Percentiles rank a stretch among this genome's conserved stretches.
Conservation (phyloP, 306 rosid species). For the Cicer yamashitae region DNA sequence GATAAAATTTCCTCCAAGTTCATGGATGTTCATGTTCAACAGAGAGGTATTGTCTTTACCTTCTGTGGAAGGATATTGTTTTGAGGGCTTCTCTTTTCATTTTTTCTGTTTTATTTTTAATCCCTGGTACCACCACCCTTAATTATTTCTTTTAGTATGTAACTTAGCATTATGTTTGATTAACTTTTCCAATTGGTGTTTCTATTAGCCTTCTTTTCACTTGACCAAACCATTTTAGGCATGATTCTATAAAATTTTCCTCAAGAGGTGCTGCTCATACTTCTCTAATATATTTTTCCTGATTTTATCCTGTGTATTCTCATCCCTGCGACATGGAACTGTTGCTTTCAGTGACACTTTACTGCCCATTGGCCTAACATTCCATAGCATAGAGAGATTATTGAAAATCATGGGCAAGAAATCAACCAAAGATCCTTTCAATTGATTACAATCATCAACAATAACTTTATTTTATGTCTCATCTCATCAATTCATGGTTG, state of each 20-base stretch:
- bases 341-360: conserved; percentile 16
- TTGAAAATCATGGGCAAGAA: conserved; percentile 28
- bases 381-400: not conserved
- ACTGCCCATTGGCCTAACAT: conserved; percentile 17
- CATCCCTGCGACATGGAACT: conserved; percentile 6
- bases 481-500: conserved; percentile 28
- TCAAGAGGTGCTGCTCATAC: conserved; percentile 15
- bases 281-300: not conserved
- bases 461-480: not conserved
- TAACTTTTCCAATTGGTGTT: not conserved
- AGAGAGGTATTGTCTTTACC: conserved; percentile 67
- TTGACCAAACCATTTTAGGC: not conserved
- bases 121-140: conserved; percentile 8
- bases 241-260: not conserved
- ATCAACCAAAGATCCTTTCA: conserved; percentile 15
- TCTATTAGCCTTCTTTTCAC: conserved; percentile 8
- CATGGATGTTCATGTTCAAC: conserved; percentile 70
- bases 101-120: conserved; percentile 5
- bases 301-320: not conserved
- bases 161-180: conserved; percentile 12
- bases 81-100: conserved; percentile 38
- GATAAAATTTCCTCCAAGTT: conserved; percentile 91
- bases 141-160: conserved; percentile 22
- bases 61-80: conserved; percentile 32
- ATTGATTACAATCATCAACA: conserved; percentile 25